Base-by-base conservation (phyloP, 768 basidiomycete genomes). In the Fibroporia radiculosa region DNA sequence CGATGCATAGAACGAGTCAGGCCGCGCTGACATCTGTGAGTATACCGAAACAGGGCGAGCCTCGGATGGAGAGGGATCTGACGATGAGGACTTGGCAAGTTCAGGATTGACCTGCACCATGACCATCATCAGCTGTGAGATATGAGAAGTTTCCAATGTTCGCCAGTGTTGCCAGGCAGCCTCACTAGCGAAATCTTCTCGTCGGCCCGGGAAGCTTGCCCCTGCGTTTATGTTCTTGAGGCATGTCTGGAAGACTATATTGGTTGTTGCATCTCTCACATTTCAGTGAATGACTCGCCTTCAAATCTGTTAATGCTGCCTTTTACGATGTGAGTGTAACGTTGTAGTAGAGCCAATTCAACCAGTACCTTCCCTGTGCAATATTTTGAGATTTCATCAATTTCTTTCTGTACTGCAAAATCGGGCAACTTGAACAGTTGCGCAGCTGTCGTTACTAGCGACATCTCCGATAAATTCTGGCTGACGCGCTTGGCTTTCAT, bases 141-240 rank as follows among this genome's bases (percentile, higher is more conserved):
- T 69, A 48, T 84, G 79, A 0, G 85, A 74, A 0, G 87, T 84
- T 66, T 98, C 95, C 14, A 79, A 63, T 1, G 81, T 76, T 39
- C 78, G 75, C 89, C 92, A 97, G 26, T 85, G 73, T 25, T 80
- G 74, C 80, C 86, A 98, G 0, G 87, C 88, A 2, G 78, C 77
- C 4, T 91, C 86, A 43, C 63, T 82, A 26, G 80, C 76, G 57
- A 97, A 98, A 60, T 98, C 93, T 50, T 89, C 83, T 51, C 85
- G 73, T 40, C 83, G 76, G 16, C 87, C 90, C 1, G 93, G 92
- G 58, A 93, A 93, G 1, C 84, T 67, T 11, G 75, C 72, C 20
- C 89, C 85, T 12, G 85, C 82, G 43, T 84, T 88, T 58, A 97
- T 85, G 51, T 91, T 88, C 68, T 95, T 95, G 43, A 97, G 68